Percentiles rank a stretch among this genome's conserved stretches.
Evolutionary conservation across 768 basidiomycete genomes (phyloP).

Genomic region (Serendipita indica): DNA sequence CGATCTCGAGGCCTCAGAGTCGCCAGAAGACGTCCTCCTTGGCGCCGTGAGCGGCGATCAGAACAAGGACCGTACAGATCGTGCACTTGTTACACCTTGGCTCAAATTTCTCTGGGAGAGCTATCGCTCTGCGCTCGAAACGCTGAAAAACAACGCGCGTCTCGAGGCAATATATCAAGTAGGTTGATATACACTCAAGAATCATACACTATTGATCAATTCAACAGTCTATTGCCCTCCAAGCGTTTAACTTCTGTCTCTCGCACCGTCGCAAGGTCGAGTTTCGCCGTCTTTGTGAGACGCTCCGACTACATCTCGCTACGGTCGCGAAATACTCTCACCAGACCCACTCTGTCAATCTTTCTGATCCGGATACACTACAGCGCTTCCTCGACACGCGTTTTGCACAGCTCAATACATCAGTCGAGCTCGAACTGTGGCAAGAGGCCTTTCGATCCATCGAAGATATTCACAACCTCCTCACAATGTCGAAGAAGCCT

Average conservation of each 20-base stretch:
- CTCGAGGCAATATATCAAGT: constrained; percentile 92
- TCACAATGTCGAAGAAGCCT: constrained; percentile 85
- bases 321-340: constrained; percentile 93
- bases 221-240: constrained; percentile 76
- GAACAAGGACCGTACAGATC: constrained; percentile 86
- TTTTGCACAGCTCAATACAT: constrained; percentile 90
- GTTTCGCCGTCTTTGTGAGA: constrained; percentile 93
- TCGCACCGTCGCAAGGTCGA: constrained; percentile 90
- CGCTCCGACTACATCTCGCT: constrained; percentile 81
- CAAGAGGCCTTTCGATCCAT: constrained; percentile 97
- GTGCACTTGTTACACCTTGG: constrained; percentile 92
- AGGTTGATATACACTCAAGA: constrained; percentile 17
- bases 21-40: constrained; percentile 80
- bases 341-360: constrained; percentile 88
- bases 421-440: constrained; percentile 97
- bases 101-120: constrained; percentile 99
- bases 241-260: constrained; percentile 94
- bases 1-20: constrained; percentile 90
- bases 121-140: constrained; percentile 89
- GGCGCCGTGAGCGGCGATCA: constrained; percentile 82
- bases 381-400: constrained; percentile 94
- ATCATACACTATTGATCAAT: background rate
- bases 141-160: constrained; percentile 87
- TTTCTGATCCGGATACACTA: constrained; percentile 86
- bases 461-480: constrained; percentile 92